Percentiles rank a stretch among this genome's conserved stretches.
Evolutionary conservation across 2,329 filamentous ascomycete species (phyloP).

Genomic region (Dactylellina parvicollis): DNA sequence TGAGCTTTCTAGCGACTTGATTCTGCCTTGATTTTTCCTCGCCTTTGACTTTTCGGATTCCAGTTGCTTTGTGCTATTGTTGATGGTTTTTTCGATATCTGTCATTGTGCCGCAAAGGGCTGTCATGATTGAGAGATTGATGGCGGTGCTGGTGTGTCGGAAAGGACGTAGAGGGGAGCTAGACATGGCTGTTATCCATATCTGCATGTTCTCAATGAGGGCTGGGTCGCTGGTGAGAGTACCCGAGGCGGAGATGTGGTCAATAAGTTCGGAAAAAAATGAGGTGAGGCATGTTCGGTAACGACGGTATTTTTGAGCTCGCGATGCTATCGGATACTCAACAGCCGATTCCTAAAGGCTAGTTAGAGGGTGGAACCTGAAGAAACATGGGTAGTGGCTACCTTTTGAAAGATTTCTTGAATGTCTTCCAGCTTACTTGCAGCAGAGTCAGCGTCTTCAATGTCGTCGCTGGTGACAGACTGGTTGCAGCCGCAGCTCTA

Average conservation of each 20-base stretch:
- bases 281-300: constrained; percentile 81
- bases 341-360: constrained; percentile 73
- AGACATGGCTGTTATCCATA: constrained; percentile 91
- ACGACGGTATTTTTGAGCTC: constrained; percentile 76
- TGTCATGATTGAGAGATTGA: constrained; percentile 80
- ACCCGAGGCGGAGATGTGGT: constrained; percentile 81
- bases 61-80: constrained; percentile 79
- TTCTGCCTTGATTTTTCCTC: constrained; percentile 79
- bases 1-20: constrained; percentile 76
- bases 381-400: constrained; percentile 61
- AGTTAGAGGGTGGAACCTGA: neutral
- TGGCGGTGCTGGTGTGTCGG: constrained; percentile 89
- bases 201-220: constrained; percentile 85
- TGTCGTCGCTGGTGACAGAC: constrained; percentile 81
- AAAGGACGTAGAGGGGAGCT: constrained; percentile 88
- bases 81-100: constrained; percentile 75
- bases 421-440: constrained; percentile 80
- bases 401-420: constrained; percentile 86
- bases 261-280: constrained; percentile 81
- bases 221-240: constrained; percentile 78
- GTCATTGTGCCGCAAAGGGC: constrained; percentile 78
- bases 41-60: constrained; percentile 79
- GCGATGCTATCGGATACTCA: constrained; percentile 91
- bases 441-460: constrained; percentile 88
- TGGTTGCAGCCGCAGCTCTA: constrained; percentile 79